Percentiles rank a stretch among this genome's conserved stretches.
These are phyloP conservation scores for Boletus eberwhitei DNA, from an alignment of 768 basidiomycete genomes.

Conservation along the genomic window DNA sequence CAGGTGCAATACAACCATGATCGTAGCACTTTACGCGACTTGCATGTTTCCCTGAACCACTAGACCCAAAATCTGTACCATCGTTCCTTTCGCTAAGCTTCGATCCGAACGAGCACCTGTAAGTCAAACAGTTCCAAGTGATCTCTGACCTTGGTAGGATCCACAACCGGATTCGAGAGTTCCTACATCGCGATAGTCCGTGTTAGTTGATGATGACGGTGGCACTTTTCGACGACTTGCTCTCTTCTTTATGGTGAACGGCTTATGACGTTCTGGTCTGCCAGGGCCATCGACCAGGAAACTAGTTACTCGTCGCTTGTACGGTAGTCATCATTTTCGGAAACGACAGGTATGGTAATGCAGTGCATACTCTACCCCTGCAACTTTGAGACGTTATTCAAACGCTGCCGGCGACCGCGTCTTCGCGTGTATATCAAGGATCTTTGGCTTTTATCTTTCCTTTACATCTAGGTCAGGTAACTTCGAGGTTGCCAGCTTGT, in stretches of 20 bases:
- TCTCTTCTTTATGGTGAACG: no score
- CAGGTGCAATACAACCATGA: slow-evolving; percentile 8
- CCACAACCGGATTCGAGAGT: background rate
- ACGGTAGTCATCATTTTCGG: no score
- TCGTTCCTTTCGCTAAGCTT: background rate
- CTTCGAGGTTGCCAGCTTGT: background rate
- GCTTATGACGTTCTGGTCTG: no score
- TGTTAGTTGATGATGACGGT: no score
- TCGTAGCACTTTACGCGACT: slow-evolving; percentile 5
- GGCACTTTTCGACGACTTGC: no score
- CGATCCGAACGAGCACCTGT: background rate
- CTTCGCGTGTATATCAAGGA: background rate
- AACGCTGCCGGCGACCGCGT: background rate
- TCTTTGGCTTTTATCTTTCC: background rate
- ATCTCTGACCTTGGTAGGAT: background rate
- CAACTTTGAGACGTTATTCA: no score
- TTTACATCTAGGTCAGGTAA: background rate
- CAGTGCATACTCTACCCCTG: no score
- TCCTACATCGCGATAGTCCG: no score
- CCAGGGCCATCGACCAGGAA: no score
- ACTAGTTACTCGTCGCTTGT: no score
- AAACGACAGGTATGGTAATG: no score
- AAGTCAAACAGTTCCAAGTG: background rate
- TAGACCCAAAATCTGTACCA: slow-evolving; percentile 1
- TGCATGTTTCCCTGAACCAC: slow-evolving; percentile 1